phyloP scores from a whole-genome alignment of 1,284 basidiomycete genomes.

The Apiotrichum montevideense region DNA sequence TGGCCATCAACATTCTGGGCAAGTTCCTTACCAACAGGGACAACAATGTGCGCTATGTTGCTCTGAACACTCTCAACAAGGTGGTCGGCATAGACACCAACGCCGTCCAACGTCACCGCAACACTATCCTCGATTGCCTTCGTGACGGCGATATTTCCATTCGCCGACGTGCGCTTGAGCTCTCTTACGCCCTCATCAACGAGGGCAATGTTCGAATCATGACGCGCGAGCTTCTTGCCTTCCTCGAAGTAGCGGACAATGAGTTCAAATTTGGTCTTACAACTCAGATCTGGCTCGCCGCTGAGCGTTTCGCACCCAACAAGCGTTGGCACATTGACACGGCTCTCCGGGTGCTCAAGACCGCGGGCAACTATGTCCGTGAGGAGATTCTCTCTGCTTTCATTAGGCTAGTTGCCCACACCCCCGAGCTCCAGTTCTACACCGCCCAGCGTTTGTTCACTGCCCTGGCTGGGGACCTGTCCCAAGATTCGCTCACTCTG shows the following conservation, averaged over 20 bases:
- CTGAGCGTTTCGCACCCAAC: conserved; percentile 94
- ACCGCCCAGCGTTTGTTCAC: conserved; percentile 88
- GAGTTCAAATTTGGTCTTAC: conserved; percentile 99
- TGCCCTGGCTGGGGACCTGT: conserved; percentile 83
- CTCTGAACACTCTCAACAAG: conserved; percentile 96
- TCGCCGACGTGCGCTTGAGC: conserved; percentile 87
- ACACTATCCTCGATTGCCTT: conserved; percentile 96
- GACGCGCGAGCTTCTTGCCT: conserved; percentile 85
- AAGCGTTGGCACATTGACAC: conserved; percentile 99
- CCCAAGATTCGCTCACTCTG: conserved; percentile 90
- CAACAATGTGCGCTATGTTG: conserved; percentile 99
- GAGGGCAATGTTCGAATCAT: conserved; percentile 90
- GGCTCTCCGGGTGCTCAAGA: conserved; percentile 81
- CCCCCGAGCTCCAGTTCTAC: conserved; percentile 93
- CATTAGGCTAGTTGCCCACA: conserved; percentile 92
- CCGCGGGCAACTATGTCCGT: conserved; percentile 98
- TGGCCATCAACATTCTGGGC: conserved; percentile 99
- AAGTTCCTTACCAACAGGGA: conserved; percentile 97
- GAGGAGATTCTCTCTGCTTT: conserved; percentile 95
- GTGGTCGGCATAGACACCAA: conserved; percentile 97
- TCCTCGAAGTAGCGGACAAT: conserved; percentile 96
- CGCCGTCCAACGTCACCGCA: conserved; percentile 94
- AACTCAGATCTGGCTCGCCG: conserved; percentile 92
- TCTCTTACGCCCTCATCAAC: conserved; percentile 96
- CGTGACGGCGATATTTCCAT: conserved; percentile 99